Base-by-base conservation (phyloP, 164 flowering plant genomes). In the Macadamia integrifolia region DNA sequence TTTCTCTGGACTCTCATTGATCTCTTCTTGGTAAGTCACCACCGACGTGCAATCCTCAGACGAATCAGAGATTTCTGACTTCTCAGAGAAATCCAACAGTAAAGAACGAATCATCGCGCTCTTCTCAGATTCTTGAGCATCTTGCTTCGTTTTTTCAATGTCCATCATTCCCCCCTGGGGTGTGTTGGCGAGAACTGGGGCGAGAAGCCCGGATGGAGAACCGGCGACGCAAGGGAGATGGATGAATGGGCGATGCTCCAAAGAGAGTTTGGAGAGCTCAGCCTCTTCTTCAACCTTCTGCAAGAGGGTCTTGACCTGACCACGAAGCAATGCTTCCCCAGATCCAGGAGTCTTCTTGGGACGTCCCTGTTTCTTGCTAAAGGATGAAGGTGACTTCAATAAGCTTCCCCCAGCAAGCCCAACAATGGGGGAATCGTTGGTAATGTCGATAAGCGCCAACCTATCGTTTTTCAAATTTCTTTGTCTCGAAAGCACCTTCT, bases 241-340 rank as follows among this genome's bases (percentile, higher is more conserved):
- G 40, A 71, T 72, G 49, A 77, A 59, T 1, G 80, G 72, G 9
- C 78, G 73, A 56, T 60, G 60, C 53, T 78, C 80, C 11, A 73
- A 15, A 7, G 85, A 62, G 69, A 80, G 58, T 28, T 86, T 88
- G 3, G 81, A 72, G 42, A 84, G 65, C 70, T 80, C 91, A 2
- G 86, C 85, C 71, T 85, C 96, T 77, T 89, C 97, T 71, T 89
- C 96, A 29, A 91, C 94, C 70, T 80, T 90, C 80, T 92, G 95
- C 76, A 93, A 66, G 1, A 93, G 85, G 53, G 83, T 82, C 80
- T 92, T 87, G 28, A 90, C 97, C 64, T 91, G 96, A 50, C 89
- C 86, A 65, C 98, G 80, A 5, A 94, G 82, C 55, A 92, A 65
- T 8, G 89, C 87, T 78, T 94, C 98, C 0, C 97, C 98, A 1